Percentiles rank a stretch among this genome's conserved stretches.
Conservation (phyloP, 495 filamentous ascomycete species). For the Elasticomyces elasticus region DNA sequence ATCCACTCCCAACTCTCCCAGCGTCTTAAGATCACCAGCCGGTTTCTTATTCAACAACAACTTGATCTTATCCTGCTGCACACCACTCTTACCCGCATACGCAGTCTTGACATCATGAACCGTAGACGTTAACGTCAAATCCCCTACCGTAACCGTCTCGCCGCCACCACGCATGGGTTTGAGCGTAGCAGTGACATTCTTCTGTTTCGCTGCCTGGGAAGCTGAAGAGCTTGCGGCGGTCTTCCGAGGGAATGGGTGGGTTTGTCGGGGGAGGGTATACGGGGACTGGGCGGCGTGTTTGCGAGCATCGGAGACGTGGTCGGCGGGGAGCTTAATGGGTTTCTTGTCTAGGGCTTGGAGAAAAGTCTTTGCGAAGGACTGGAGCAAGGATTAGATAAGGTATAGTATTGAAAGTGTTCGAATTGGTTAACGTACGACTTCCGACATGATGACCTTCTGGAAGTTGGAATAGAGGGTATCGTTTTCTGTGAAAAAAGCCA, state of each 20-base stretch:
- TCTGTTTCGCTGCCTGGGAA: conserved; percentile 28
- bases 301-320: conserved; percentile 77
- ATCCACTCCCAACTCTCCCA: conserved; percentile 45
- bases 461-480: conserved; percentile 18
- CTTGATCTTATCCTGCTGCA: conserved; percentile 60
- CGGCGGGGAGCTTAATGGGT: conserved; percentile 64
- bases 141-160: conserved; percentile 51
- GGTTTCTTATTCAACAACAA: conserved; percentile 77
- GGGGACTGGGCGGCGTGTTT: conserved; percentile 57
- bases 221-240: conserved; percentile 33
- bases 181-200: conserved; percentile 27
- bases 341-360: conserved; percentile 66
- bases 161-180: conserved; percentile 59
- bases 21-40: conserved; percentile 54
- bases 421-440: too few species aligned
- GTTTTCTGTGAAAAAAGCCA: conserved; percentile 16
- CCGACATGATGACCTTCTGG: conserved; percentile 16
- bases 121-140: conserved; percentile 53
- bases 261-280: conserved; percentile 42
- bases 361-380: conserved; percentile 70
- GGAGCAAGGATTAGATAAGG: too few species aligned
- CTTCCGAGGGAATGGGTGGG: conserved; percentile 39
- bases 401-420: too few species aligned
- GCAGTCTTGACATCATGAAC: conserved; percentile 61
- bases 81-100: conserved; percentile 43